Evolutionary conservation across 768 basidiomycete genomes (phyloP).

Genomic region (Leccinum incarnatum): DNA sequence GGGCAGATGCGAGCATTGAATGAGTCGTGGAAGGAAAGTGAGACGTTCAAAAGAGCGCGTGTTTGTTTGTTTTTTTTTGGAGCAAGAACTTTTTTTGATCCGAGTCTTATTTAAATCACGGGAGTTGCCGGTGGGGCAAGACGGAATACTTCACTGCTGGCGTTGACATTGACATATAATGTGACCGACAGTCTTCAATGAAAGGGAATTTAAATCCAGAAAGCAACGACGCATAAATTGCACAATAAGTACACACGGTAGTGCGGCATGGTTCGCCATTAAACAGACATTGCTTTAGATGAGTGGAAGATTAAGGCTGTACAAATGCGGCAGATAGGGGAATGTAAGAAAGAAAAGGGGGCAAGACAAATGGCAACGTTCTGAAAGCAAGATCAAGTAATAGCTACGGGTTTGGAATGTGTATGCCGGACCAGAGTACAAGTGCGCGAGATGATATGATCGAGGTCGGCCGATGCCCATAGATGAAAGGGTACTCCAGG

Average conservation of each 20-base stretch:
- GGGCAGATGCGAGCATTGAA: slow-evolving; percentile 27
- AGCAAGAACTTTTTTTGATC: background rate
- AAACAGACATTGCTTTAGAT: slow-evolving; percentile 43
- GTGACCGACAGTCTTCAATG: background rate
- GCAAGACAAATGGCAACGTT: slow-evolving; percentile 28
- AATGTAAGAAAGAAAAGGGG: slow-evolving; percentile 18
- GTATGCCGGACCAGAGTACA: slow-evolving; percentile 72
- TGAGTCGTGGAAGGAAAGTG: slow-evolving; percentile 3
- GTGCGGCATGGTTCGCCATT: slow-evolving; percentile 36
- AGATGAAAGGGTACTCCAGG: slow-evolving; percentile 31
- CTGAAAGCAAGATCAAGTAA: slow-evolving; percentile 37
- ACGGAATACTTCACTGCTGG: background rate
- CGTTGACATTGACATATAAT: background rate
- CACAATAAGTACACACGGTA: slow-evolving; percentile 40
- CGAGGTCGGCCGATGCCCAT: slow-evolving; percentile 36
- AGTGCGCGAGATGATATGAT: slow-evolving; percentile 56
- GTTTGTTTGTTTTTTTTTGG: background rate
- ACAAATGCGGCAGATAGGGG: slow-evolving; percentile 47
- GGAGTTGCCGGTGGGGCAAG: background rate
- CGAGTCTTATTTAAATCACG: background rate
- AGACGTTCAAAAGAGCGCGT: slow-evolving; percentile 2
- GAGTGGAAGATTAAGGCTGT: slow-evolving; percentile 37
- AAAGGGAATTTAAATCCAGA: background rate
- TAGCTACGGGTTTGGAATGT: slow-evolving; percentile 37
- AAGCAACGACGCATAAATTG: slow-evolving; percentile 35